Evolutionary conservation across 208 protist genomes (phyloP).

Genomic region (Leishmania major): DNA sequence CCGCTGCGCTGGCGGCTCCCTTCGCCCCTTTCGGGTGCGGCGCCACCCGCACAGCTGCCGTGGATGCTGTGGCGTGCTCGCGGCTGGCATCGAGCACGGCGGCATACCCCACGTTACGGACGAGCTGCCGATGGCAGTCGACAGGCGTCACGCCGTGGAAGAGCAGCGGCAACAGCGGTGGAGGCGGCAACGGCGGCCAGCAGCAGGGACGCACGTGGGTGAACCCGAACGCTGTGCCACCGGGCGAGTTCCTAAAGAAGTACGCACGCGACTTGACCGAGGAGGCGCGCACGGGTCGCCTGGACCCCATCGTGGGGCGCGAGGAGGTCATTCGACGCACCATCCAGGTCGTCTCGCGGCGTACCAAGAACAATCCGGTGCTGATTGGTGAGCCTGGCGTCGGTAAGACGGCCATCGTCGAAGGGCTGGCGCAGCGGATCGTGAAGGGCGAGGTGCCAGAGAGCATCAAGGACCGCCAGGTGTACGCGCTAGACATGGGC

Average conservation of each 20-base stretch:
- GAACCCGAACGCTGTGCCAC: slow-evolving; percentile 87
- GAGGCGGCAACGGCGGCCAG: slow-evolving; percentile 30
- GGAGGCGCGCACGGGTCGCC: slow-evolving; percentile 91
- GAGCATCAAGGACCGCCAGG: slow-evolving; percentile 84
- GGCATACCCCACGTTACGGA: background rate
- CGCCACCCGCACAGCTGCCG: background rate
- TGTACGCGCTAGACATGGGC: slow-evolving; percentile 98
- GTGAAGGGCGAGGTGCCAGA: slow-evolving; percentile 93
- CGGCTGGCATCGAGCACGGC: background rate
- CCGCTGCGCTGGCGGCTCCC: background rate
- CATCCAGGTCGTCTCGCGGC: slow-evolving; percentile 96
- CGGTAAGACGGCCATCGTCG: slow-evolving; percentile 93
- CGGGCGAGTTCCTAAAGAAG: slow-evolving; percentile 94
- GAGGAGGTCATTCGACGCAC: slow-evolving; percentile 98
- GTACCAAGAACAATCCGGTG: slow-evolving; percentile 99
- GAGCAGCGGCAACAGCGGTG: slow-evolving; percentile 21
- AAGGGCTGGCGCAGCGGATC: slow-evolving; percentile 93
- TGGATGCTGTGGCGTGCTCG: background rate
- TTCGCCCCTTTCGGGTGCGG: background rate
- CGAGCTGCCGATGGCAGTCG: slow-evolving; percentile 15
- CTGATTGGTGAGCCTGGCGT: slow-evolving; percentile 97
- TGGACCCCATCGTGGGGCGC: slow-evolving; percentile 99
- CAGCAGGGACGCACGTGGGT: slow-evolving; percentile 85
- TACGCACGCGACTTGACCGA: slow-evolving; percentile 97
- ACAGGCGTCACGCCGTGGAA: slow-evolving; percentile 65